Evolutionary conservation across 2,329 filamentous ascomycete genomes (phyloP), one percentile per base, ranked within the genome.

Genomic region (Ascochyta viciae-villosae): DNA sequence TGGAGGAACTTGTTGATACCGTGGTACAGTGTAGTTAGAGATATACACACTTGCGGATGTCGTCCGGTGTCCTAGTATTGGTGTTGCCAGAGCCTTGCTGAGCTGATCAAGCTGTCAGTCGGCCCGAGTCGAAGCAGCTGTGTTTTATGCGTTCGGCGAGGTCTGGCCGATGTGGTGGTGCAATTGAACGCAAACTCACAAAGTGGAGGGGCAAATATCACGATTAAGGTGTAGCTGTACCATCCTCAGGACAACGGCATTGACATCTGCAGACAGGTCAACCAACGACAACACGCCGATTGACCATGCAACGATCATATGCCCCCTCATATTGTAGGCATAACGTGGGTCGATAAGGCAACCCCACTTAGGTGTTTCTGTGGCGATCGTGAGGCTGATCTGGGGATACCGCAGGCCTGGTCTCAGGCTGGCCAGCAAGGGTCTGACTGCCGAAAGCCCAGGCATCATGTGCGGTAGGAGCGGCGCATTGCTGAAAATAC

Each of bases 341-440:
- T 56, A 51, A 56, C 33, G 47, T 40, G 42, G 42, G 47, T 34
- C 42, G 13, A 10, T 22, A 41, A 35, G 41, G 33, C 23, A 19
- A 15, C 43, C 42, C 47, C 53, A 56, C 47, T 47, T 56, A n/a
- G 53, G 31, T 33, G 42, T 51, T 56, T 51, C 53, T 43, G 37
- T 26, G 53, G 37, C 47, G 47, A 47, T 51, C 42, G 33, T 49
- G 42, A 51, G 48, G 42, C 53, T 51, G 42, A 50, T 43, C 38
- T 56, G 47, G 47, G 41, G 47, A 34, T 47, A 34, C 47, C 53
- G 41, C 31, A 35, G 31, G 41, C 47, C 47, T 4, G 53, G 46
- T 56, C 37, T 47, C 24, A 51, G 53, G 48, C 43, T 43, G 31
- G 38, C 42, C 31, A 33, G 22, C 42, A 33, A 33, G 22, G 19